phyloP scores from a whole-genome alignment of 257 asterid species.

The Mitragyna speciosa region DNA sequence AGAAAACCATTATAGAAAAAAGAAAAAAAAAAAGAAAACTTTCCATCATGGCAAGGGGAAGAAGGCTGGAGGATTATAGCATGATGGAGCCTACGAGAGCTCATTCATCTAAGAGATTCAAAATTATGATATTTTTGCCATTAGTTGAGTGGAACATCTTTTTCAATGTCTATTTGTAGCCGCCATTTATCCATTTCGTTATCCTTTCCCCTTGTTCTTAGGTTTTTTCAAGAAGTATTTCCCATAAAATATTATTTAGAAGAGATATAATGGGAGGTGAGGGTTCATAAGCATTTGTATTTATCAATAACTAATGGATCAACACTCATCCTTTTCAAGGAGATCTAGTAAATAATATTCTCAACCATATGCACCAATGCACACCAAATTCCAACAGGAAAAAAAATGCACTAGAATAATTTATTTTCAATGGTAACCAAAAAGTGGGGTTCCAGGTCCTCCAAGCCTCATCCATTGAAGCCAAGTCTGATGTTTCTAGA shows the following conservation, averaged over 20 bases:
- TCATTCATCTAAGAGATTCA: neutral
- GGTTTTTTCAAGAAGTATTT: neutral
- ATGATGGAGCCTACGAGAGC: neutral
- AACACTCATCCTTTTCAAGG: neutral
- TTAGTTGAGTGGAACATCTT: neutral
- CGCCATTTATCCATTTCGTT: neutral
- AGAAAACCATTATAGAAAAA: neutral
- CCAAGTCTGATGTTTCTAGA: too few species aligned
- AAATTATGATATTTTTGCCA: neutral
- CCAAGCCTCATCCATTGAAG: too few species aligned
- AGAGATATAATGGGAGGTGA: neutral
- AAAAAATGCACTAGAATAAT: too few species aligned
- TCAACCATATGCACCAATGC: too few species aligned
- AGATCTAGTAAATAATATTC: too few species aligned
- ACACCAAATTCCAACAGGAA: too few species aligned
- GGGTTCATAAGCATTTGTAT: neutral
- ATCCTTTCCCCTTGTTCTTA: neutral
- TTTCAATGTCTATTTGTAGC: neutral
- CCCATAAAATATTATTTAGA: neutral
- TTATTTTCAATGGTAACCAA: too few species aligned
- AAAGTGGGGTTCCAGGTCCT: too few species aligned
- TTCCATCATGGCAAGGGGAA: neutral
- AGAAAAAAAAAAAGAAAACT: neutral
- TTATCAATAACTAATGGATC: neutral
- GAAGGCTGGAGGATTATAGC: neutral